Evolutionary conservation across 441 rosid genomes (phyloP).

Genomic region (Raphanus hybrid): DNA sequence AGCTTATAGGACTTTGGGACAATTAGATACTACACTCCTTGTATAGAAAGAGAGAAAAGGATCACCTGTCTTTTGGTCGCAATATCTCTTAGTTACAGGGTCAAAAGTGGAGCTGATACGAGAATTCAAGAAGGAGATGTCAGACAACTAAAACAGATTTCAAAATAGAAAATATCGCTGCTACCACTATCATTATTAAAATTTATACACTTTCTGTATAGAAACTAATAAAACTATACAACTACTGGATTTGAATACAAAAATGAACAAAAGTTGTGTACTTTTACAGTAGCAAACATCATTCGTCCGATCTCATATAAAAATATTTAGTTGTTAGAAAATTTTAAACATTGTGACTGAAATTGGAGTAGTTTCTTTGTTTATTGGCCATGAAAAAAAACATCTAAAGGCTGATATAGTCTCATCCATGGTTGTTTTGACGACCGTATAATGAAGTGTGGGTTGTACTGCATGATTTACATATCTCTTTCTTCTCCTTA

Average conservation of each 20-base stretch:
- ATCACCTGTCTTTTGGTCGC: too few relatives aligned
- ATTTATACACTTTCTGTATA: background rate
- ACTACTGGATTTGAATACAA: background rate
- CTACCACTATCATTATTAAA: background rate
- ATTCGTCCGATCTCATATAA: background rate
- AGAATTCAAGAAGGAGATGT: too few relatives aligned
- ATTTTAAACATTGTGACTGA: background rate
- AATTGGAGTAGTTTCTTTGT: background rate
- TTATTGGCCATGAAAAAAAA: background rate
- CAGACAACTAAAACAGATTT: too few relatives aligned
- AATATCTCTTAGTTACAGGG: too few relatives aligned
- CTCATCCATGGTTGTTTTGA: background rate
- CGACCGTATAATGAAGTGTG: background rate
- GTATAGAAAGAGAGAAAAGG: too few relatives aligned
- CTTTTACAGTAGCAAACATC: background rate
- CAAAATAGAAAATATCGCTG: background rate
- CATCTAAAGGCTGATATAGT: background rate
- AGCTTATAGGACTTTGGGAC: too few relatives aligned
- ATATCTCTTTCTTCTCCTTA: constrained; percentile 13
- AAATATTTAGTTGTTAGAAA: background rate
- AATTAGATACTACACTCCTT: too few relatives aligned
- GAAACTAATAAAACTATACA: background rate
- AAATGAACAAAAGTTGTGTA: background rate
- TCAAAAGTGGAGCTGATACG: too few relatives aligned
- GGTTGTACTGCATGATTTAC: background rate